These are phyloP conservation scores for Apophysomyces elegans DNA, from an alignment of 371 early-diverging fungal genomes.

Conservation along the genomic window DNA sequence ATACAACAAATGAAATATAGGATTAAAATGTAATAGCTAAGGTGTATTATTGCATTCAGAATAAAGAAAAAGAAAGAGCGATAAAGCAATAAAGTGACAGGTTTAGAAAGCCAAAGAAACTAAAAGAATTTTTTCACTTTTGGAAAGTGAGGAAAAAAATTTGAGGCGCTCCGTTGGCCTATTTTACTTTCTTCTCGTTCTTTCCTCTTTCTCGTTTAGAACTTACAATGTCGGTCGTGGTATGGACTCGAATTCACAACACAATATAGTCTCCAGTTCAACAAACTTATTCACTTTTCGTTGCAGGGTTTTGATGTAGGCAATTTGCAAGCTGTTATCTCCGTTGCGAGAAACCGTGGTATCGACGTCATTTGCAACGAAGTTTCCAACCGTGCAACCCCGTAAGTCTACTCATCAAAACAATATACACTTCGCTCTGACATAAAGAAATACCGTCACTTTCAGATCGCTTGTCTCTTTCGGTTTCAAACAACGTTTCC, in stretches of 20 bases:
- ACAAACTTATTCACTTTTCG: background rate
- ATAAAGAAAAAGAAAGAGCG: background rate
- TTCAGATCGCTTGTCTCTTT: constrained; percentile 88
- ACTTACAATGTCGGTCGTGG: constrained; percentile 50
- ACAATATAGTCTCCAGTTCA: background rate
- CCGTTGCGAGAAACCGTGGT: constrained; percentile 97
- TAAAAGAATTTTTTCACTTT: constrained; percentile 4
- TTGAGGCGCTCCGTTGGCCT: background rate
- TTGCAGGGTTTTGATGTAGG: constrained; percentile 94
- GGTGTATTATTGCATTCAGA: too few relatives aligned
- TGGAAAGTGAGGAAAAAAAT: constrained; percentile 6
- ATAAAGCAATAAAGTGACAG: constrained; percentile 4
- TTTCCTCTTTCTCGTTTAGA: constrained; percentile 1
- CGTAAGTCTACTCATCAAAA: constrained; percentile 62
- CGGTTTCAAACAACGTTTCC: constrained; percentile 91
- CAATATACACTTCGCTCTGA: constrained; percentile 11
- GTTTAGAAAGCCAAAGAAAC: constrained; percentile 1
- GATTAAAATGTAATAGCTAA: too few relatives aligned
- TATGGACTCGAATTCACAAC: constrained; percentile 25
- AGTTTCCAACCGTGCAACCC: constrained; percentile 95
- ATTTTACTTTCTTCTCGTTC: constrained; percentile 2
- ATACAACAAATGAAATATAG: too few relatives aligned
- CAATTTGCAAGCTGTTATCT: constrained; percentile 93
- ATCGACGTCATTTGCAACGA: constrained; percentile 98
- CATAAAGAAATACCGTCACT: too few relatives aligned